phyloP scores from a whole-genome alignment of 768 basidiomycete genomes.

The Russula ochroleuca region DNA sequence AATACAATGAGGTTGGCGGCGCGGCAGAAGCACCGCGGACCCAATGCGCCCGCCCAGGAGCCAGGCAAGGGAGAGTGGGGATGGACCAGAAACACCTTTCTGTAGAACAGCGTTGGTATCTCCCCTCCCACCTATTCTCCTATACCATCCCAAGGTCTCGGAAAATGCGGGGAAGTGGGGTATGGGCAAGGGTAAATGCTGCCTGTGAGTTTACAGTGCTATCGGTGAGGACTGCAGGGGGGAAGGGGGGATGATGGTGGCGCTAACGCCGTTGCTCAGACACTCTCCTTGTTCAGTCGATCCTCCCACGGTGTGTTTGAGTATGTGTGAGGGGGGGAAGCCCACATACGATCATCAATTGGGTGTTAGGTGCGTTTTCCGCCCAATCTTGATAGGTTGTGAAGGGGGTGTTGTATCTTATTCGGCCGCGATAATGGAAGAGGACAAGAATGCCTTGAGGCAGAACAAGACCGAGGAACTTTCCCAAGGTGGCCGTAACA shows the following conservation, averaged over 20 bases:
- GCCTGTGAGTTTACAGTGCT: conserved; percentile 37
- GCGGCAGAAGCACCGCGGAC: conserved; percentile 55
- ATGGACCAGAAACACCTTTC: conserved; percentile 46
- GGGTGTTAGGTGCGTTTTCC: neutral
- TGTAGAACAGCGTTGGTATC: conserved; percentile 58
- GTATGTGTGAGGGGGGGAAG: conserved; percentile 53
- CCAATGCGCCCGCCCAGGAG: conserved; percentile 41
- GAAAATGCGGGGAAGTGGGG: conserved; percentile 2
- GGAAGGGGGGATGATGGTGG: conserved; percentile 52
- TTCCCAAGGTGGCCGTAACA: neutral
- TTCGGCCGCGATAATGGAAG: neutral
- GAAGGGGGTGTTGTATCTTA: neutral
- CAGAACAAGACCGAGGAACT: neutral
- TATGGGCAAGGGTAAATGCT: neutral
- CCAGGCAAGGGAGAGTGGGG: conserved; percentile 33
- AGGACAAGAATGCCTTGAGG: neutral
- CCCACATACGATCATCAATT: conserved; percentile 36
- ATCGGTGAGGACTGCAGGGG: conserved; percentile 57
- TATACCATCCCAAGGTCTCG: conserved; percentile 58
- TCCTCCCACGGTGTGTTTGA: conserved; percentile 57
- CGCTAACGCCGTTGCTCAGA: conserved; percentile 58
- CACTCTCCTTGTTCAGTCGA: conserved; percentile 54
- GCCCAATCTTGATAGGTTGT: neutral
- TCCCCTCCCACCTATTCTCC: conserved; percentile 47
- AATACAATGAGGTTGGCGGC: conserved; percentile 49